Evolutionary conservation across 2,329 filamentous ascomycete species (phyloP), one percentile per base, ranked within the genome.

Genomic region (Talaromyces sp.): DNA sequence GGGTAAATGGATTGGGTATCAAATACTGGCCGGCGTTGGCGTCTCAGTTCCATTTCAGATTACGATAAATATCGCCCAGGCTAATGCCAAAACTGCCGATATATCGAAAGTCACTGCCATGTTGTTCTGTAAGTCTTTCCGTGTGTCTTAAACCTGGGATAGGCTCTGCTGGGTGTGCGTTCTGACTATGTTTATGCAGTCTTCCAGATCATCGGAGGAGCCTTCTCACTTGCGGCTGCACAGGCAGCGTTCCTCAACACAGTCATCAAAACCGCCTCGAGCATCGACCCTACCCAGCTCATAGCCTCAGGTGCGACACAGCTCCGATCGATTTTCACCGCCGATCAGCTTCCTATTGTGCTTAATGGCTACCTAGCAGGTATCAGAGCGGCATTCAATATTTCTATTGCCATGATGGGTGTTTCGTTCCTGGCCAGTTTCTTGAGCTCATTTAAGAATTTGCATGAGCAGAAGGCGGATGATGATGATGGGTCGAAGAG

Each of bases 171-270:
- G 1, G 27, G 7, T 31, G 27, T 31, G 27, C 27, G 2, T 35
- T 35, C 50, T 54, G 6, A 35, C 31, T 54, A 11, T 54, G 31
- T 16, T 11, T 49, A 24, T 16, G 7, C 45, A 64, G 62, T 75
- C 64, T 71, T 72, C 43, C 72, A 74, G 64, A 75, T 67, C 3
- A 65, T 77, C 8, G 73, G 73, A 22, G 74, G 73, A 16, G 71
- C 73, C 6, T 64, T 77, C 19, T 73, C 72, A 57, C 67, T 76
- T 35, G 70, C 70, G 1, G 70, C 69, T 7, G 72, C 68, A 1
- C 71, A 66, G 49, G 64, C 39, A 35, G 65, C 37, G 43, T 67
- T 57, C 64, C 65, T 33, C 62, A 65, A 7, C 68, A 72, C 63
- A 68, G 69, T 41, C 57, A 68, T 3, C 49, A 60, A 50, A 11